Base-by-base conservation (phyloP, 2,329 filamentous ascomycete species). In the Fusarium pseudoanthophilum region DNA sequence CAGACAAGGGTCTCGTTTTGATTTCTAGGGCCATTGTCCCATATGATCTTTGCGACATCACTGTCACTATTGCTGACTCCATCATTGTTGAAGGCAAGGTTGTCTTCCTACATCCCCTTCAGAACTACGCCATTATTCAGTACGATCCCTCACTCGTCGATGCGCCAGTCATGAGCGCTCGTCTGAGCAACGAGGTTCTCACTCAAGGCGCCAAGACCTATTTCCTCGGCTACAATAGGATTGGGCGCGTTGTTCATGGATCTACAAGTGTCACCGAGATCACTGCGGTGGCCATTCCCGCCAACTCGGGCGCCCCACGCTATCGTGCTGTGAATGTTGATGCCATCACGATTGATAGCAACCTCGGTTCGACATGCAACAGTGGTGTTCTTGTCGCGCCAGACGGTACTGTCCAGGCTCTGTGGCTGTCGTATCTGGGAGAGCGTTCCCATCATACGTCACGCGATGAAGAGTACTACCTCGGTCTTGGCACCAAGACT, bases 141-240 rank as follows among this genome's bases (percentile, higher is more conserved):
- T 99, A 99, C 81, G 95, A 99, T 80, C 94, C 96, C 4, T 91
- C 89, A 43, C 89, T 99, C 24, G 97, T 98, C n/a, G 91, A 97
- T 78, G 96, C 95, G 4, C 95, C 96, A 2, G 95, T 99, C 18
- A 90, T 95, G 85, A 95, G 93, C 73, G 96, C 97, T 9, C 93
- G 90, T 77, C 88, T 99, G 56, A 94, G 94, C 78, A 91, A 87
- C 11, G 90, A 93, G 63, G 91, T 91, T 77, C 94, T 98, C 80
- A 95, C 94, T 58, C 96, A 98, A 84, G 96, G 96, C 40, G 94
- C 95, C 55, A 92, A 95, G 64, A 98, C 95, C 0, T 95, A 97
- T 75, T 99, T 99, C 83, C 93, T 99, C 72, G 97, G 96, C n/a
- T 97, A 97, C 85, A 99, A 99, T 80, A 92, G 97, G 75, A 98